Conservation (phyloP, 2,329 filamentous ascomycete genomes). For the Mycogone perniciosa region DNA sequence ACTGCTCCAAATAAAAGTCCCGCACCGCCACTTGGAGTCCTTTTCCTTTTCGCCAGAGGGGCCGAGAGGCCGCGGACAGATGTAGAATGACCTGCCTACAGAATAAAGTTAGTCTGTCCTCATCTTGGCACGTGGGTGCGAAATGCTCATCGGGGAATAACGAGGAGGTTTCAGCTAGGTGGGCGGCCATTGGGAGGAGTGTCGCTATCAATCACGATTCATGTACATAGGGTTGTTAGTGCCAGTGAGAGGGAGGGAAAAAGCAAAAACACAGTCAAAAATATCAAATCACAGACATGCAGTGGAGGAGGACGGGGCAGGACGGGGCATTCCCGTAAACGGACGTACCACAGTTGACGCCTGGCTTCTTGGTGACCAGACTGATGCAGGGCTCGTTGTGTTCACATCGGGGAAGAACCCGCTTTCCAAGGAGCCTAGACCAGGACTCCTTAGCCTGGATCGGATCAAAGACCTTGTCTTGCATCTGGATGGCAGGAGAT, state of each 20-base stretch:
- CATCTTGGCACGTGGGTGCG: background rate
- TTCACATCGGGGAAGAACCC: slow-evolving; percentile 71
- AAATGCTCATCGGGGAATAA: background rate
- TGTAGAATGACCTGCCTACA: slow-evolving; percentile 55
- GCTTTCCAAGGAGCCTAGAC: slow-evolving; percentile 75
- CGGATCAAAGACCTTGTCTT: slow-evolving; percentile 54
- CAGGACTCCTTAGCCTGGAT: slow-evolving; percentile 74
- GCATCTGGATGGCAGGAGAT: background rate
- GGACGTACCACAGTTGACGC: slow-evolving; percentile 65
- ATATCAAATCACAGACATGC: background rate
- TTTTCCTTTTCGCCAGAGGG: slow-evolving; percentile 80
- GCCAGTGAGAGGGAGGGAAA: background rate
- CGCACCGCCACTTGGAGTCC: slow-evolving; percentile 79
- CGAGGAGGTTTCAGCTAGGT: background rate
- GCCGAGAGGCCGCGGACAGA: slow-evolving; percentile 66
- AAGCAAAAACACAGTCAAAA: background rate
- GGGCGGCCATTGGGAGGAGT: too few relatives aligned
- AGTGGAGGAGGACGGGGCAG: too few relatives aligned
- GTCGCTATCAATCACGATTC: too few relatives aligned
- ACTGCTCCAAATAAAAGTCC: slow-evolving; percentile 70
- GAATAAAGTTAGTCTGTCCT: slow-evolving; percentile 15
- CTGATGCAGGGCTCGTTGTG: slow-evolving; percentile 83
- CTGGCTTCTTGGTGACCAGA: slow-evolving; percentile 80
- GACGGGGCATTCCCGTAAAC: background rate
- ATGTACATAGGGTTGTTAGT: too few relatives aligned